These are phyloP conservation scores for Irpex sp. DNA, from an alignment of 1,284 basidiomycete genomes.

Conservation along the genomic window DNA sequence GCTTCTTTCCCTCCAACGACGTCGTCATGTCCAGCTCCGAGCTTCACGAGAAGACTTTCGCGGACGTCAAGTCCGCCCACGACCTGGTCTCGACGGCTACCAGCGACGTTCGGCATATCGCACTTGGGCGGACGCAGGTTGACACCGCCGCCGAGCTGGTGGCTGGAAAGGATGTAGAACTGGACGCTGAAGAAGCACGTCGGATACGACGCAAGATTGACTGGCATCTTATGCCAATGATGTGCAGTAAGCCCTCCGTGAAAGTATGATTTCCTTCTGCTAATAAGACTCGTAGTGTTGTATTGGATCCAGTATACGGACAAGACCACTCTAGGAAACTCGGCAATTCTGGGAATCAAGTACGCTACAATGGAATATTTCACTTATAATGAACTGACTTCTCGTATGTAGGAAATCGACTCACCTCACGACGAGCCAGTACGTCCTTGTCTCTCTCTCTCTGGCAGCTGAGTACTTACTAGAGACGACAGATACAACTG, in stretches of 20 bases:
- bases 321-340: slow-evolving; percentile 59
- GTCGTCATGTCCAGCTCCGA: slow-evolving; percentile 1
- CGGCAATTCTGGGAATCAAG: slow-evolving; percentile 60
- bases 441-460: not conserved
- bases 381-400: not conserved
- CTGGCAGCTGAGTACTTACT: not conserved
- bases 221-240: slow-evolving; percentile 54
- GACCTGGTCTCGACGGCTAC: not conserved
- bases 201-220: slow-evolving; percentile 52
- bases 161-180: slow-evolving; percentile 34
- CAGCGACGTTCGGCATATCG: slow-evolving; percentile 4
- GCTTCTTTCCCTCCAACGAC: not conserved
- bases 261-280: slow-evolving; percentile 11
- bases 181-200: slow-evolving; percentile 22
- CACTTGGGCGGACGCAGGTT: slow-evolving; percentile 28
- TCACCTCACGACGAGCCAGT: slow-evolving; percentile 17
- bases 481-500: slow-evolving; percentile 22
- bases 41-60: slow-evolving; percentile 9
- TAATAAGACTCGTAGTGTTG: slow-evolving; percentile 34
- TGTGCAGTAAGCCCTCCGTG: slow-evolving; percentile 48
- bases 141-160: slow-evolving; percentile 56
- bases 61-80: not conserved
- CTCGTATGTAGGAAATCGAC: not conserved
- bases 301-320: slow-evolving; percentile 67
- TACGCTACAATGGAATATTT: slow-evolving; percentile 21